phyloP scores from a whole-genome alignment of 2,329 filamentous ascomycete species.

The Penicillium thymicola region DNA sequence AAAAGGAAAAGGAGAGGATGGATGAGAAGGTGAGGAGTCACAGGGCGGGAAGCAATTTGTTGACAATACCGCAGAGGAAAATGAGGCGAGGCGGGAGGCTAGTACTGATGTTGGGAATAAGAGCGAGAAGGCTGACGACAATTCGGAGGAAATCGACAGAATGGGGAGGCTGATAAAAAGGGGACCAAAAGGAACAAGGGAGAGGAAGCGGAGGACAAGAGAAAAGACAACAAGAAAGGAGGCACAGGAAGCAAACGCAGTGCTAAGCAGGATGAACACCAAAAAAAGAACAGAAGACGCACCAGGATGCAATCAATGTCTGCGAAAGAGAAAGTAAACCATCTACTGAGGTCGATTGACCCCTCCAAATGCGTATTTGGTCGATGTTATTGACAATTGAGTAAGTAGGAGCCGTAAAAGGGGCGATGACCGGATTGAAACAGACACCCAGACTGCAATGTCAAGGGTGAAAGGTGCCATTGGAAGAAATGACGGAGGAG shows the following conservation, averaged over 20 bases:
- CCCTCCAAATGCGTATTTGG: too few species aligned
- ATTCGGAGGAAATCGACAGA: neutral
- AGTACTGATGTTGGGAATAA: slow-evolving; percentile 24
- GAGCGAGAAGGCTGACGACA: neutral
- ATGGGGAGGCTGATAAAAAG: neutral
- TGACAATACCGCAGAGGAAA: slow-evolving; percentile 43
- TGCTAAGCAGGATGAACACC: slow-evolving; percentile 5
- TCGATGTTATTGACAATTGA: too few species aligned
- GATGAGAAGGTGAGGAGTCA: slow-evolving; percentile 42
- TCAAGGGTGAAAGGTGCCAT: too few species aligned
- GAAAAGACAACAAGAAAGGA: neutral
- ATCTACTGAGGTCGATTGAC: too few species aligned
- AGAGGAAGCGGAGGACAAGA: neutral
- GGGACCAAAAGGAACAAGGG: neutral
- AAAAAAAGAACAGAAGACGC: slow-evolving; percentile 7
- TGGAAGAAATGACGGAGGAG: neutral
- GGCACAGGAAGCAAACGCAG: slow-evolving; percentile 1
- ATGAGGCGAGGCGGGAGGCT: slow-evolving; percentile 38
- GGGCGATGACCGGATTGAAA: too few species aligned
- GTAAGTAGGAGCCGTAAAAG: too few species aligned
- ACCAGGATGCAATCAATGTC: neutral
- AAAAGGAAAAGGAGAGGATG: slow-evolving; percentile 52
- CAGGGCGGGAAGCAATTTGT: slow-evolving; percentile 47
- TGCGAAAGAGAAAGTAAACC: neutral
- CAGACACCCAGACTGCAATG: too few species aligned